Percentiles rank a stretch among this genome's conserved stretches.
Conservation (phyloP, 169 alveolate species). For the Plasmodium gonderi region DNA sequence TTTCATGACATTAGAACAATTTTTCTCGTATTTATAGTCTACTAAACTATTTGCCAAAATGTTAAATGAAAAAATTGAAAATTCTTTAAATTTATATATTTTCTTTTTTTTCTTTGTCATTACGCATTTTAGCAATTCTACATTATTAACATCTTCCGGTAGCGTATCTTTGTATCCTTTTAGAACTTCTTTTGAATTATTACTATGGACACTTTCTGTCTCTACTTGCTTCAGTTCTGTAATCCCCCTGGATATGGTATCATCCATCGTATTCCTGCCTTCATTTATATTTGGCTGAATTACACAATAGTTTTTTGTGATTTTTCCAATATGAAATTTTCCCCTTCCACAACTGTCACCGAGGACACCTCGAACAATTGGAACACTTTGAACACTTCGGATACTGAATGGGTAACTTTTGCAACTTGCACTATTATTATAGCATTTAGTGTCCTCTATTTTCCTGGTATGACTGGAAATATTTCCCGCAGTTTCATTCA, state of each 20-base stretch:
- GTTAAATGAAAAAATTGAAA: constrained; percentile 78
- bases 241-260: neutral
- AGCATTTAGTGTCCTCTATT: neutral
- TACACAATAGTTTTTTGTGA: neutral
- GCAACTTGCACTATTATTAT: neutral
- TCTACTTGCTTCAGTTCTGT: neutral
- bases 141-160: neutral
- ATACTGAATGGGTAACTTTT: neutral
- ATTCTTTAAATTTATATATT: constrained; percentile 32
- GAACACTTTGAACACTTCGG: too few relatives aligned
- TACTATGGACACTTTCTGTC: neutral
- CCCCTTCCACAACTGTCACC: too few relatives aligned
- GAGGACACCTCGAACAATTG: too few relatives aligned
- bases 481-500: constrained; percentile 6
- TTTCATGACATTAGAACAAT: constrained; percentile 79
- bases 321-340: neutral
- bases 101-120: constrained; percentile 6
- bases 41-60: constrained; percentile 84
- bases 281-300: neutral
- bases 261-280: constrained; percentile 4
- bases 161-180: neutral
- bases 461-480: neutral
- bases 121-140: neutral
- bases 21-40: constrained; percentile 81
- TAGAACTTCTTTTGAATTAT: neutral